Conservation (phyloP, 176 grass and related monocot species). For the Calamus simplicifolius region DNA sequence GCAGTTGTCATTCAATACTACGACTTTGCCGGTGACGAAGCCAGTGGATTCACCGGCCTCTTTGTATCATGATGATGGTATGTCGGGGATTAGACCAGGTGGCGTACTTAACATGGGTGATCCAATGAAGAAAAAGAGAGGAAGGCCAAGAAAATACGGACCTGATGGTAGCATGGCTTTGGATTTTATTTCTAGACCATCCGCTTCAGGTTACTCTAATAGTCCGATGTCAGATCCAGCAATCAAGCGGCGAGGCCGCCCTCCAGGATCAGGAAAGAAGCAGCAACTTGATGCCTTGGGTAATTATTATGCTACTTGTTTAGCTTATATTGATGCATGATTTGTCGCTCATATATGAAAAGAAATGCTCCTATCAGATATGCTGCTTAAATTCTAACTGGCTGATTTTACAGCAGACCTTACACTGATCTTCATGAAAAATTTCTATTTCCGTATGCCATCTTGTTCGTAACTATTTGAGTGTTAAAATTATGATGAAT, state of each 20-base stretch:
- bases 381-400: too few relatives aligned
- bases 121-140: slow-evolving; percentile 77
- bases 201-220: slow-evolving; percentile 48
- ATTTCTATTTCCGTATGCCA: too few relatives aligned
- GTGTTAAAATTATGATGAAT: too few relatives aligned
- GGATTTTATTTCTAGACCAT: slow-evolving; percentile 61
- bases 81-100: background rate
- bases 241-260: slow-evolving; percentile 74
- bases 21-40: background rate
- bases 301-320: slow-evolving; percentile 12
- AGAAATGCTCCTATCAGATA: too few relatives aligned
- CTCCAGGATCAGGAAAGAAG: slow-evolving; percentile 92
- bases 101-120: slow-evolving; percentile 41
- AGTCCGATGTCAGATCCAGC: slow-evolving; percentile 60
- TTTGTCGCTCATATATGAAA: background rate
- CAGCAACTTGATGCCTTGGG: slow-evolving; percentile 96
- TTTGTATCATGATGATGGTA: slow-evolving; percentile 3
- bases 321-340: background rate
- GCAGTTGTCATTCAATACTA: slow-evolving; percentile 5
- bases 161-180: slow-evolving; percentile 81
- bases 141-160: slow-evolving; percentile 92
- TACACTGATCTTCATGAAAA: too few relatives aligned
- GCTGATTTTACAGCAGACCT: too few relatives aligned
- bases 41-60: background rate
- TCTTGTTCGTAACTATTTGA: too few relatives aligned